A percentile compares a stretch with the other conserved stretches of the same genome.
These are phyloP conservation scores for Backusella macrospora DNA, from an alignment of 192 early-diverging fungal species.

Conservation along the genomic window DNA sequence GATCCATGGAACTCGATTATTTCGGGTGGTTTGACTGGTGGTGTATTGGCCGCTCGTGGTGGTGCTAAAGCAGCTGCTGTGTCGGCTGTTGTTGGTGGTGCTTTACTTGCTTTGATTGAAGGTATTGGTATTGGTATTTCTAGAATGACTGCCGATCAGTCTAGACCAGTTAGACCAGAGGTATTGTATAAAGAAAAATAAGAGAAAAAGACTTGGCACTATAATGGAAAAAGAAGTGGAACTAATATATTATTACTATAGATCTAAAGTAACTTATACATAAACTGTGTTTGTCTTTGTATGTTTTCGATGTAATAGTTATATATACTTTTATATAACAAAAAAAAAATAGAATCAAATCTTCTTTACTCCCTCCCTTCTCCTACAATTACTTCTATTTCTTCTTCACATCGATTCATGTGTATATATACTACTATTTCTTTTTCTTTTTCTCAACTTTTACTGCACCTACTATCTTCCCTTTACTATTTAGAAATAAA, in stretches of 20 bases:
- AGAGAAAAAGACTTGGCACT: not conserved
- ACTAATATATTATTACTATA: not conserved
- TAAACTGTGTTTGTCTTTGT: no score
- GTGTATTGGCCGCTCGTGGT: conserved; percentile 88
- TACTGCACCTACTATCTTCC: not conserved
- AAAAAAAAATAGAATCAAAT: not conserved
- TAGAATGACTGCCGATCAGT: conserved; percentile 66
- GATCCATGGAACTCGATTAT: conserved; percentile 98
- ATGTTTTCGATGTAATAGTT: not conserved
- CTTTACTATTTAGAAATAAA: not conserved
- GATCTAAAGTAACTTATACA: not conserved
- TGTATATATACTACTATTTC: not conserved
- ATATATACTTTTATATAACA: not conserved
- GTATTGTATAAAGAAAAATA: conserved; percentile 24
- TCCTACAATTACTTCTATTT: not conserved
- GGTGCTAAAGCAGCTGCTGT: conserved; percentile 74
- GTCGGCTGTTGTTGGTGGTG: conserved; percentile 93
- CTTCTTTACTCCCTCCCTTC: not conserved
- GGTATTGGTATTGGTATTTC: conserved; percentile 86
- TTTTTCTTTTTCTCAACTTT: not conserved
- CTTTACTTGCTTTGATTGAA: conserved; percentile 93
- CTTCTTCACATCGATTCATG: conserved; percentile 1
- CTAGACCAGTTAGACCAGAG: conserved; percentile 56
- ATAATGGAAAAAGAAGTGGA: not conserved
- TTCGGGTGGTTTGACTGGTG: conserved; percentile 94